These are phyloP conservation scores for Sporisorium iseilematis-ciliati DNA, from an alignment of 1,284 basidiomycete species.

Conservation along the genomic window DNA sequence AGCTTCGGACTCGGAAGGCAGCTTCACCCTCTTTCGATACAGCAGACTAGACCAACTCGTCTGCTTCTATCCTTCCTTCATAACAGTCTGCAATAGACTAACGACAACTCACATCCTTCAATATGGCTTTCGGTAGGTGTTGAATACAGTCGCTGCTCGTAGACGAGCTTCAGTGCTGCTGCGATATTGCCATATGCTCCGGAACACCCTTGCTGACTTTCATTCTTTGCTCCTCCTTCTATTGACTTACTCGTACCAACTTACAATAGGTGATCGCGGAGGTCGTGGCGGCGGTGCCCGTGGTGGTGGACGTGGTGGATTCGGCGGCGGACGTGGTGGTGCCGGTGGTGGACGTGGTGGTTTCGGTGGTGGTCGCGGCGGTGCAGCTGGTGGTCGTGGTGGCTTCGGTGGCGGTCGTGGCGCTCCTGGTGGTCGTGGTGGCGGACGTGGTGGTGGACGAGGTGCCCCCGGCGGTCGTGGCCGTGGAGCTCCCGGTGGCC, in stretches of 20 bases:
- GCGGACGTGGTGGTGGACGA: conserved; percentile 53
- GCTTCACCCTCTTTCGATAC: background rate
- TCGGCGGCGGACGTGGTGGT: conserved; percentile 70
- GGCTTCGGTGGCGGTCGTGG: conserved; percentile 58
- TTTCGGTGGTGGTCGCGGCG: conserved; percentile 62
- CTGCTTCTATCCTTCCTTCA: conserved; percentile 9
- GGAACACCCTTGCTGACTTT: conserved; percentile 13
- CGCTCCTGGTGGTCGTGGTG: conserved; percentile 41
- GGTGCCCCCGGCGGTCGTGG: conserved; percentile 58
- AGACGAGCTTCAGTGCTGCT: background rate
- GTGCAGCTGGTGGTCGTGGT: conserved; percentile 73
- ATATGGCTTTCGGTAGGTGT: conserved; percentile 52
- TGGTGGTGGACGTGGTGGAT: conserved; percentile 62
- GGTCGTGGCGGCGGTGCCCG: conserved; percentile 60
- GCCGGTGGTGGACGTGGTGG: conserved; percentile 72
- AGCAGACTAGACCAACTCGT: conserved; percentile 16
- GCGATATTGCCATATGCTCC: too few species aligned
- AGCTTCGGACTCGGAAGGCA: conserved; percentile 4
- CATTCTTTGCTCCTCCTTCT: background rate
- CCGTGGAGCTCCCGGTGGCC: conserved; percentile 64
- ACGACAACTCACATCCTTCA: conserved; percentile 18
- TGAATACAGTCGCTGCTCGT: background rate
- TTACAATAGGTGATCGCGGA: conserved; percentile 56
- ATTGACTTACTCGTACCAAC: background rate
- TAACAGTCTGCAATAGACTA: conserved; percentile 34